Evolutionary conservation across 495 filamentous ascomycete species (phyloP).

Genomic region (Lasiosphaeria hispida): DNA sequence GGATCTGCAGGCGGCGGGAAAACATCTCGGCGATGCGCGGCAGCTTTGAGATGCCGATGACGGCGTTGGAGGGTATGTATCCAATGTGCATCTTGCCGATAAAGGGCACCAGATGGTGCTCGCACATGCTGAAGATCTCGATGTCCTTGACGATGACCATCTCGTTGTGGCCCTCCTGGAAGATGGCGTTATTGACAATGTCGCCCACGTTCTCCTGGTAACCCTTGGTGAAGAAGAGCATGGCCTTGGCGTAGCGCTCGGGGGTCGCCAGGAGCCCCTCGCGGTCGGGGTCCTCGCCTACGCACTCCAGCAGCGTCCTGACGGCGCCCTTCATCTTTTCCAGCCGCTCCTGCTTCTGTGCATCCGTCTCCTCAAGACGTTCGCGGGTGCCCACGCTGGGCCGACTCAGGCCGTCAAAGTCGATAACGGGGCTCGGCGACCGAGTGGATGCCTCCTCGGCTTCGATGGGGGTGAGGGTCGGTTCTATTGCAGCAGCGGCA

Average conservation of each 20-base stretch:
- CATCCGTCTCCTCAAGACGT: conserved; percentile 72
- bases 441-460: conserved; percentile 28
- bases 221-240: conserved; percentile 98
- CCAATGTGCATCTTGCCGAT: conserved; percentile 99
- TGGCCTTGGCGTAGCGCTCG: conserved; percentile 88
- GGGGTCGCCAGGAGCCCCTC: conserved; percentile 88
- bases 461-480: conserved; percentile 11
- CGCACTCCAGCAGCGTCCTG: conserved; percentile 86
- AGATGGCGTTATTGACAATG: conserved; percentile 92
- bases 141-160: conserved; percentile 98
- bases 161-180: conserved; percentile 96
- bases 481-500: neutral
- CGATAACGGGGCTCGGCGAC: conserved; percentile 63
- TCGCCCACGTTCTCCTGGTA: conserved; percentile 95
- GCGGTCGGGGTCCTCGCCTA: conserved; percentile 91
- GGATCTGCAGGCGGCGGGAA: conserved; percentile 85
- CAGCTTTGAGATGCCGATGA: conserved; percentile 93
- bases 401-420: conserved; percentile 73
- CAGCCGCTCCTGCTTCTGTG: conserved; percentile 67
- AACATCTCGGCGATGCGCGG: conserved; percentile 98
- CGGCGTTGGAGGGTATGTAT: conserved; percentile 82
- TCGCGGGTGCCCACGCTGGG: conserved; percentile 75
- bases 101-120: conserved; percentile 97
- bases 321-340: conserved; percentile 82
- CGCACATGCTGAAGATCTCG: conserved; percentile 88